Evolutionary conservation across 345 rosid genomes (phyloP), one percentile per base, ranked within the genome.

Genomic region (Corchorus olitorius): DNA sequence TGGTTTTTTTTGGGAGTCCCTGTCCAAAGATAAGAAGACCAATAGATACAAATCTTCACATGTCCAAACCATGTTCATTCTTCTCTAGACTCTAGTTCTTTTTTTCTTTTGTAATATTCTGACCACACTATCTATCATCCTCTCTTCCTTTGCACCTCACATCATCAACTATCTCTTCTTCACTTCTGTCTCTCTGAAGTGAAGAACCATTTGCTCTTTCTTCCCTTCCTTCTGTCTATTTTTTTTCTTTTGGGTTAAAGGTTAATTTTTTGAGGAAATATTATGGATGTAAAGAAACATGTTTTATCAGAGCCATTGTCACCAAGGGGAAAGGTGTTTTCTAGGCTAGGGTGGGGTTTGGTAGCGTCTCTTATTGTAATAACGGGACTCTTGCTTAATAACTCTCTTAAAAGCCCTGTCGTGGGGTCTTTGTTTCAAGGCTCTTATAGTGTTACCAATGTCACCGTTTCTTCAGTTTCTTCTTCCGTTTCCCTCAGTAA

Each of bases 281-380:
- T 27, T 20, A 89, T 89, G 97, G 90, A 87, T 66, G 68, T 66
- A 6, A 88, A 80, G 75, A 82, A 86, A 50, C 49, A 72, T 39
- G 9, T 70, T 45, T 85, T 86, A 65, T 58, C 89, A 19, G 91
- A 88, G 74, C 90, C 84, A 80, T 65, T 84, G 17, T 79, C 83
- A 19, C 70, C 88, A 1, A 85, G 76, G 27, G 78, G 86, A 35
- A 87, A 81, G 81, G 79, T 81, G 9, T 76, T 87, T 52, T 84
- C 88, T 37, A 86, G 91, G 67, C 82, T 88, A 74, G 80, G 85
- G 55, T 75, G 89, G 71, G 88, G 91, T 68, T 70, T 90, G 22
- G 81, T 78, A 4, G 89, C 83, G 69, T 83, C 89, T 45, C 69
- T 90, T 35, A 50, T 86, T 76, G 34, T 89, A 35, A 64, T 91